These are phyloP conservation scores for Jamesozyma spencerorum DNA, from an alignment of 805 yeast species.

Conservation along the genomic window DNA sequence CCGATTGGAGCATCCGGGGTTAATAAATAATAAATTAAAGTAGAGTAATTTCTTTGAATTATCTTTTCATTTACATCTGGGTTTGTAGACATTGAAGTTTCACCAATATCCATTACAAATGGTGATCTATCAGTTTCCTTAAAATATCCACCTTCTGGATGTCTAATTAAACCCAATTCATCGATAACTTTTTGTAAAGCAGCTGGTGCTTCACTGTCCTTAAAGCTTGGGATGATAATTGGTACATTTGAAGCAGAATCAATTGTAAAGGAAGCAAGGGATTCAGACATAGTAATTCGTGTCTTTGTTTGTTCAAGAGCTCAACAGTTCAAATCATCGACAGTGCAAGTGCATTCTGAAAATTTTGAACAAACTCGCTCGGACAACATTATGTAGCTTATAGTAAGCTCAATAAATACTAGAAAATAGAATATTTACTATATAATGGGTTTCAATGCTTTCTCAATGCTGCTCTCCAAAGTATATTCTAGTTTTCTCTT, in stretches of 20 bases:
- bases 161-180: constrained; percentile 33
- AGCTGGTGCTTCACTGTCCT: not conserved
- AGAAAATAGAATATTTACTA: not conserved
- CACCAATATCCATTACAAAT: constrained; percentile 29
- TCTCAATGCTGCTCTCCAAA: constrained; percentile 9
- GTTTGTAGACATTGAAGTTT: constrained; percentile 18
- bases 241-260: not conserved
- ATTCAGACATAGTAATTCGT: not conserved
- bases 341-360: not conserved
- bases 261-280: not conserved
- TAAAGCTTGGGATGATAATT: not conserved
- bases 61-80: constrained; percentile 4
- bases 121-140: constrained; percentile 49
- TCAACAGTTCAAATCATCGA: not conserved
- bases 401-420: too few species aligned
- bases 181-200: constrained; percentile 29
- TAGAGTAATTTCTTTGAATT: constrained; percentile 35
- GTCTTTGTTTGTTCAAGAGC: not conserved
- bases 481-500: constrained; percentile 22
- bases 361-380: constrained; percentile 5
- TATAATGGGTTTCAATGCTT: constrained; percentile 7
- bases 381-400: too few species aligned
- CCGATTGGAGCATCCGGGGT: constrained; percentile 45
- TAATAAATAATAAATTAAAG: constrained; percentile 44
- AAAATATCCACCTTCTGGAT: constrained; percentile 50